Evolutionary conservation across 352 stramenopile species (phyloP).

Genomic region (Globisporangium apiculatum): DNA sequence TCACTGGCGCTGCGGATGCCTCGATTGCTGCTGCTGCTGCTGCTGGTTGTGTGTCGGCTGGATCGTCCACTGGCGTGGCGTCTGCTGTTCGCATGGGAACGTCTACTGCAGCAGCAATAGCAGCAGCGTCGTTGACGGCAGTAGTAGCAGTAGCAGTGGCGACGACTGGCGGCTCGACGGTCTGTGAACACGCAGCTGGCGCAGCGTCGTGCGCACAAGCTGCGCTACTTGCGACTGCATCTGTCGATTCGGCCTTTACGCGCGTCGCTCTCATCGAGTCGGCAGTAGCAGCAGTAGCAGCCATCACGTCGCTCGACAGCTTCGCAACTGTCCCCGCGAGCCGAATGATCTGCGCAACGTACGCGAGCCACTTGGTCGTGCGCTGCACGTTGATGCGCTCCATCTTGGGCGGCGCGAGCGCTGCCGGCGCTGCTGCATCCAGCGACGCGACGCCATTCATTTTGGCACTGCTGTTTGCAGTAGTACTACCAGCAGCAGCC

Average conservation of each 20-base stretch:
- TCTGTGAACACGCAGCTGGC: neutral
- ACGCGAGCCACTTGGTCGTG: constrained; percentile 65
- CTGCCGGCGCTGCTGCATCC: constrained; percentile 14
- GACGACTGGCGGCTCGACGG: too few species aligned
- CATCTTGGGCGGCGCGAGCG: constrained; percentile 57
- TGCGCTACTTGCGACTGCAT: neutral
- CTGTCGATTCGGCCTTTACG: neutral
- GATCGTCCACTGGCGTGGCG: neutral
- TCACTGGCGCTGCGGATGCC: neutral
- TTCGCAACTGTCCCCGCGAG: constrained; percentile 22
- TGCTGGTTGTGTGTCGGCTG: neutral
- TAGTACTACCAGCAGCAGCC: neutral
- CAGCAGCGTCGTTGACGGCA: too few species aligned
- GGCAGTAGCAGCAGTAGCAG: neutral
- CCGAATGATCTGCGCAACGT: constrained; percentile 59
- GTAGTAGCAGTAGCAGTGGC: too few species aligned
- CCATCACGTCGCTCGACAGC: constrained; percentile 4
- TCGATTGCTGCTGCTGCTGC: neutral
- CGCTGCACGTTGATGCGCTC: constrained; percentile 74
- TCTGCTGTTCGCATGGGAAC: neutral
- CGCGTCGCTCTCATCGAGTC: neutral
- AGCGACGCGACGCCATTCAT: neutral
- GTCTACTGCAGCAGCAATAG: too few species aligned
- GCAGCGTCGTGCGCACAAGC: neutral
- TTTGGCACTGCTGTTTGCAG: neutral